Percentiles rank a stretch among this genome's conserved stretches.
Evolutionary conservation across 352 stramenopile genomes (phyloP).

Genomic region (Poterioochromonas sp.): DNA sequence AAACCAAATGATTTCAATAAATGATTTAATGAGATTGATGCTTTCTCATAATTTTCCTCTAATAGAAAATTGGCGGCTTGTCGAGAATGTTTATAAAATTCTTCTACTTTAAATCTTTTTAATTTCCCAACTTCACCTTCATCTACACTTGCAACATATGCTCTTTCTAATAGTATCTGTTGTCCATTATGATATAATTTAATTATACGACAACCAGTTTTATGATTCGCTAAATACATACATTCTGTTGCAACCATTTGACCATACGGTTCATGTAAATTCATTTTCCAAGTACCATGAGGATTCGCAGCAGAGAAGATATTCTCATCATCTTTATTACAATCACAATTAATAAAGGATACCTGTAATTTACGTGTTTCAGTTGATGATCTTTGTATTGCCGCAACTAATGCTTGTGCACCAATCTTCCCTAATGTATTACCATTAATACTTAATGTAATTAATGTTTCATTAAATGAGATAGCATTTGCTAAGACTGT

Average conservation of each 20-base stretch:
- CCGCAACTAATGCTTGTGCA: slow-evolving; percentile 29
- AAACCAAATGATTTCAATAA: slow-evolving; percentile 23
- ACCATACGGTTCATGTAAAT: slow-evolving; percentile 28
- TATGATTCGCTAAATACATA: slow-evolving; percentile 32
- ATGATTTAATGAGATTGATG: background rate
- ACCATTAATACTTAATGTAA: slow-evolving; percentile 23
- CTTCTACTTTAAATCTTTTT: slow-evolving; percentile 29
- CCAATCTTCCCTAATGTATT: slow-evolving; percentile 26
- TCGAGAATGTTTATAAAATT: slow-evolving; percentile 12
- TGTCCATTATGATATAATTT: slow-evolving; percentile 5
- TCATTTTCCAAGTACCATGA: background rate
- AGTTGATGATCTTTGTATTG: slow-evolving; percentile 14
- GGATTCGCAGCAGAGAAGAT: slow-evolving; percentile 32
- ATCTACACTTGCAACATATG: background rate
- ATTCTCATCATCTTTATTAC: background rate
- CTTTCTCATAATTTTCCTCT: background rate
- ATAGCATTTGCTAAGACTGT: slow-evolving; percentile 34
- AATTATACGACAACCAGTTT: slow-evolving; percentile 3
- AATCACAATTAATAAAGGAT: slow-evolving; percentile 34
- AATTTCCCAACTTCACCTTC: slow-evolving; percentile 5
- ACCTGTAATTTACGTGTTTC: slow-evolving; percentile 16
- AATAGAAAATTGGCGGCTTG: slow-evolving; percentile 1
- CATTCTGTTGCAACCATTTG: slow-evolving; percentile 34
- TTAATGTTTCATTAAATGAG: slow-evolving; percentile 25
- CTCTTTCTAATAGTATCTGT: background rate